Base-by-base conservation (phyloP, 257 asterid genomes). In the Misopates orontium region DNA sequence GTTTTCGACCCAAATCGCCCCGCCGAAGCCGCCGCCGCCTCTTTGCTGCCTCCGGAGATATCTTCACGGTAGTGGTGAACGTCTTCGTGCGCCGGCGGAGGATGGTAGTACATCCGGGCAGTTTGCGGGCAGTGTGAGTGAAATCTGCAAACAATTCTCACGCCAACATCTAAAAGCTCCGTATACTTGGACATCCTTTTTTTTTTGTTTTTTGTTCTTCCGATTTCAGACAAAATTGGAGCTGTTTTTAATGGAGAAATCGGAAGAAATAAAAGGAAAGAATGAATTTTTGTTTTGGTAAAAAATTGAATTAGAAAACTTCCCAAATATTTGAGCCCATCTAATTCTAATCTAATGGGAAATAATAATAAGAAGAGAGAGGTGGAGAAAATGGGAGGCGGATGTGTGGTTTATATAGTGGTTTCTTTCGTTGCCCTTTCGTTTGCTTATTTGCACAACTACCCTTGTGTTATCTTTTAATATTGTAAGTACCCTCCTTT, bases 41-140 rank as follows among this genome's bases (percentile, higher is more conserved):
- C 65, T 52, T 1, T 28, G 32, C 51, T 18, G 11, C 23, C 58
- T 17, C 42, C 22, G 51, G 18, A 20, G 23, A 8, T 7, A 1
- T 11, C 51, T 21, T 16, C 21, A 28, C 42, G 23, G 47, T 10
- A 18, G 55, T 53, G 77, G 56, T 18, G 49, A 59, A 6, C 12
- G 3, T 55, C 74, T 1, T 66, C 74, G 3, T 64, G 64, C 0
- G 44, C 62, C 0, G 70, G 41, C 5, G 93, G 93, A 8, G 93
- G 89, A 66, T 85, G 93, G 70, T 85, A 85, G 58, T 85, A 85
- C 87, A 83, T 81, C 59, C 93, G 80, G 51, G 84, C 88, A 39
- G 93, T 83, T 25, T 85, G 93, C 18, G 89, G 93, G 71, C 89
- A 85, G 82, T 85, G 89, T 14, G 93, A 83, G 42, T 85, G 83